phyloP scores from a whole-genome alignment of 805 yeast species.

The Barnettozyma californica region DNA sequence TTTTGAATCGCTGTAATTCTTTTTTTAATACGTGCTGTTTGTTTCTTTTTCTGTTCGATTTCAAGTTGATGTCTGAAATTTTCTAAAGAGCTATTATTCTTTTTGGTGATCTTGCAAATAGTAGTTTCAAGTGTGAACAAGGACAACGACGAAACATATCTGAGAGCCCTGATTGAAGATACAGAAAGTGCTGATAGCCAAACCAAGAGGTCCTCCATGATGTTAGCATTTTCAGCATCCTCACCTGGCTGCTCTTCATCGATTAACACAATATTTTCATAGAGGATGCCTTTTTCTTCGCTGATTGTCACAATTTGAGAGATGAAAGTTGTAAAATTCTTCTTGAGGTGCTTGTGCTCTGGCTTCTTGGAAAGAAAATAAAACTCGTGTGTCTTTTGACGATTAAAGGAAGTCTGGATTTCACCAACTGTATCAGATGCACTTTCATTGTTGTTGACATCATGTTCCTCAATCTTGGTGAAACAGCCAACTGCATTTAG shows the following conservation, averaged over 20 bases:
- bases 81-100: conserved; percentile 31
- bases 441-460: conserved; percentile 61
- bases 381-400: conserved; percentile 62
- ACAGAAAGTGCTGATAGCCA: conserved; percentile 77
- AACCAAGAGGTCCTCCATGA: conserved; percentile 53
- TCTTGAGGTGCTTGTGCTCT: conserved; percentile 42
- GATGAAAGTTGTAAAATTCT: conserved; percentile 52
- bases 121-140: conserved; percentile 56
- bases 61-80: conserved; percentile 34
- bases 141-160: conserved; percentile 60
- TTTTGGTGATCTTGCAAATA: conserved; percentile 44
- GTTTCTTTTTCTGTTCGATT: conserved; percentile 28
- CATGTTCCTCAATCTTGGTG: conserved; percentile 65
- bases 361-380: conserved; percentile 54
- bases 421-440: conserved; percentile 72
- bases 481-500: conserved; percentile 70
- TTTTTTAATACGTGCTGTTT: conserved; percentile 33
- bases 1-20: conserved; percentile 43
- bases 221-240: conserved; percentile 28
- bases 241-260: conserved; percentile 29
- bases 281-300: conserved; percentile 59
- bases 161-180: conserved; percentile 61
- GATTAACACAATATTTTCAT: conserved; percentile 28
- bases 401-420: conserved; percentile 54
- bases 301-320: conserved; percentile 44